These are phyloP conservation scores for Pelargonium hybrid DNA, from an alignment of 441 rosid species.

Conservation along the genomic window DNA sequence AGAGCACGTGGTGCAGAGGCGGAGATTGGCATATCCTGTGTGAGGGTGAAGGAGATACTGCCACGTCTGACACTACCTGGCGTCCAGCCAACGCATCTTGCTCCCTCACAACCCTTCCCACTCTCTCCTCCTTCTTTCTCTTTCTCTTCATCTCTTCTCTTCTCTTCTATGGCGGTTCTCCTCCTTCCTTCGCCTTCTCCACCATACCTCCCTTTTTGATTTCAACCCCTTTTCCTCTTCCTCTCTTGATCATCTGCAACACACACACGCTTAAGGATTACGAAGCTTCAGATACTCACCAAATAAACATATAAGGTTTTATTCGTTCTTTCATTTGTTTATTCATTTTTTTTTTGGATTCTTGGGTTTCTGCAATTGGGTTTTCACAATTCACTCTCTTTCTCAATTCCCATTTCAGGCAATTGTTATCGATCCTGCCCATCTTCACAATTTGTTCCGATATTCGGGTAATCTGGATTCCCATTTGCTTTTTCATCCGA, in stretches of 20 bases:
- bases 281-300: not conserved
- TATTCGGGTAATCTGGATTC: conserved; percentile 3
- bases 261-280: too few relatives aligned
- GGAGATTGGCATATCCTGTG: not conserved
- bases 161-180: conserved; percentile 13
- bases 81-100: conserved; percentile 32
- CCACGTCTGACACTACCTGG: conserved; percentile 56
- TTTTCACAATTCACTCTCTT: not conserved
- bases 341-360: not conserved
- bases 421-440: not conserved
- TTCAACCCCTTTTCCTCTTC: not conserved
- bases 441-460: not conserved
- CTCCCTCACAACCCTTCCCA: conserved; percentile 13
- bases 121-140: conserved; percentile 1
- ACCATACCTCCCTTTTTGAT: not conserved
- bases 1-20: not conserved
- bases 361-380: not conserved
- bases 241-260: not conserved
- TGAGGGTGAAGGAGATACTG: conserved; percentile 23
- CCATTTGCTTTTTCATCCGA: not conserved
- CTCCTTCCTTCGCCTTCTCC: not conserved
- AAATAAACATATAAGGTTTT: not conserved
- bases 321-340: not conserved
- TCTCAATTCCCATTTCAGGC: conserved; percentile 16
- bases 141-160: not conserved